Evolutionary conservation across 352 stramenopile species (phyloP).

Genomic region (Globisporangium yorkense): DNA sequence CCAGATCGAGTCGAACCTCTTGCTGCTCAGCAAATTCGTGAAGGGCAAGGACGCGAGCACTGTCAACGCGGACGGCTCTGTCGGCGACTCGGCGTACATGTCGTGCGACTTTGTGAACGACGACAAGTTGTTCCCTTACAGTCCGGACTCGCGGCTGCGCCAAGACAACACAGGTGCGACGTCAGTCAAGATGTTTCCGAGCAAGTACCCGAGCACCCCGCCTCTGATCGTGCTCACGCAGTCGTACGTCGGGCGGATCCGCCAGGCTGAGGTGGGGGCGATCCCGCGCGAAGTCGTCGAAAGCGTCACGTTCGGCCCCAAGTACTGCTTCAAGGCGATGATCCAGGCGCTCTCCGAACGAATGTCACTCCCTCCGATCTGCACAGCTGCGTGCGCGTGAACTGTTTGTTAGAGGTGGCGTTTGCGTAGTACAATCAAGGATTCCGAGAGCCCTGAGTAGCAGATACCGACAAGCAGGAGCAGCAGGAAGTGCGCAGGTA

Average conservation of each 20-base stretch:
- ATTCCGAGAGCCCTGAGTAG: no score
- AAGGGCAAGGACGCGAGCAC: not conserved
- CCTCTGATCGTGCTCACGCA: conserved; percentile 3
- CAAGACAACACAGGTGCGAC: conserved; percentile 2
- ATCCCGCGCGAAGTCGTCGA: not conserved
- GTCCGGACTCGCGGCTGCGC: not conserved
- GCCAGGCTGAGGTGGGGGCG: not conserved
- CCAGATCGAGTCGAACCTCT: conserved; percentile 34
- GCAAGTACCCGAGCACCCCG: not conserved
- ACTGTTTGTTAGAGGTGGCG: no score
- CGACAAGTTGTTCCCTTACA: conserved; percentile 6
- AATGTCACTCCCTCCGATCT: not conserved
- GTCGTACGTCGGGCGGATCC: not conserved
- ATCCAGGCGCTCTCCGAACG: not conserved
- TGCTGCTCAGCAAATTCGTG: conserved; percentile 17
- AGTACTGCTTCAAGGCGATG: conserved; percentile 5
- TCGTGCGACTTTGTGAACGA: conserved; percentile 4
- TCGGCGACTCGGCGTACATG: not conserved
- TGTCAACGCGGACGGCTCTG: not conserved
- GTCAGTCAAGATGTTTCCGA: not conserved
- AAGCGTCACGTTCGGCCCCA: not conserved
- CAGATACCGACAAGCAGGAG: no score
- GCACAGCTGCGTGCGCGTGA: not conserved
- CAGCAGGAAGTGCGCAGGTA: no score
- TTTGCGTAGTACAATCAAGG: no score